Conservation (phyloP, 2,329 filamentous ascomycete species). For the Coniochaeta sp. region DNA sequence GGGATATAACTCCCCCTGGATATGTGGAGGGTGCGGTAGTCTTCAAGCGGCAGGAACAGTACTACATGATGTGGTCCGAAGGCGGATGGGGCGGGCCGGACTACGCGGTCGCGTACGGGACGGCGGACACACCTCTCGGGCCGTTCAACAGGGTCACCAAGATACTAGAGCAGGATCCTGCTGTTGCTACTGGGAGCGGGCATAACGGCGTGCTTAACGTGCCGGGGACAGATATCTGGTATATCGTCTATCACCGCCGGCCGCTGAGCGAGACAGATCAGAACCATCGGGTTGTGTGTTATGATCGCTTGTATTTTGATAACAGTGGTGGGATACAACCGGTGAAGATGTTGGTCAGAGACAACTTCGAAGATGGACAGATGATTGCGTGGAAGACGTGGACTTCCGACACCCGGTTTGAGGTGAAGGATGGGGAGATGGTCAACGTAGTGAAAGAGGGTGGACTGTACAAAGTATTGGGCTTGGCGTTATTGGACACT, state of each 20-base stretch:
- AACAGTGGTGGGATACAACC: constrained; percentile 31
- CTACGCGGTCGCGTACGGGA: constrained; percentile 36
- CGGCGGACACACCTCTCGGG: constrained; percentile 27
- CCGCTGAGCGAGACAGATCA: constrained; percentile 33
- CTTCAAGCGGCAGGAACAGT: constrained; percentile 30
- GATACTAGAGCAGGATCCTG: constrained; percentile 27
- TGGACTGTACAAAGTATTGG: constrained; percentile 15
- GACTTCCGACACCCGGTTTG: constrained; percentile 13
- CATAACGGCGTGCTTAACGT: constrained; percentile 33
- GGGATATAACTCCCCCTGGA: constrained; percentile 36
- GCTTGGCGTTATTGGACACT: constrained; percentile 24
- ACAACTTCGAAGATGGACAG: constrained; percentile 31
- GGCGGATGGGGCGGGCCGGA: constrained; percentile 37
- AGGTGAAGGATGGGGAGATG: constrained; percentile 18
- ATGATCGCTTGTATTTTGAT: constrained; percentile 40
- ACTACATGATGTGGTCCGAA: constrained; percentile 37
- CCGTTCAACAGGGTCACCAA: constrained; percentile 30
- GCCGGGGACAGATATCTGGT: constrained; percentile 29
- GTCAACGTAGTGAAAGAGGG: constrained; percentile 16
- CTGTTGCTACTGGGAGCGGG: constrained; percentile 27
- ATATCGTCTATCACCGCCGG: constrained; percentile 38
- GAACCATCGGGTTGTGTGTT: constrained; percentile 37
- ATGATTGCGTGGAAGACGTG: constrained; percentile 27
- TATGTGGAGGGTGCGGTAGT: constrained; percentile 36
- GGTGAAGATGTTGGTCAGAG: constrained; percentile 34